These are phyloP conservation scores for Stagonosporopsis vannaccii DNA, from an alignment of 2,329 filamentous ascomycete species.

Conservation along the genomic window DNA sequence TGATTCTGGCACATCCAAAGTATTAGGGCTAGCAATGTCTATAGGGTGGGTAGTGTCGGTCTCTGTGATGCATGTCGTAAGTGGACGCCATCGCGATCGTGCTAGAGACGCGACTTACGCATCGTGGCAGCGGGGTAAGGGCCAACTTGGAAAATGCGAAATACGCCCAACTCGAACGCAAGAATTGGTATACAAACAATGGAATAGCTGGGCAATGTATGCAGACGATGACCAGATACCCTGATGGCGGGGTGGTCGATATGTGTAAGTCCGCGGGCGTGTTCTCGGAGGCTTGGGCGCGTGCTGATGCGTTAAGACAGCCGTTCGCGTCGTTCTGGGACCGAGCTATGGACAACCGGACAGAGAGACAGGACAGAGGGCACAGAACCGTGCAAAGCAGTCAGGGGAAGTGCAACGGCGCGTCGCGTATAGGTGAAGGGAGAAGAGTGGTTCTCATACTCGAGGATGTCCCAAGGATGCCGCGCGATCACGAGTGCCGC, in stretches of 20 bases:
- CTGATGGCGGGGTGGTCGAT: conserved; percentile 21
- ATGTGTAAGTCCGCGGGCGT: conserved; percentile 20
- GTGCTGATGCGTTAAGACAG: conserved; percentile 23
- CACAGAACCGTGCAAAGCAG: conserved; percentile 9
- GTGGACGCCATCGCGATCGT: conserved; percentile 25
- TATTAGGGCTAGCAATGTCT: conserved; percentile 8
- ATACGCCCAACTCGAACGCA: conserved; percentile 7
- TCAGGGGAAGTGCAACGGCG: conserved; percentile 20
- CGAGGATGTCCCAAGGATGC: conserved; percentile 25
- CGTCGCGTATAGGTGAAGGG: conserved; percentile 27
- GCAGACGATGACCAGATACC: conserved; percentile 12
- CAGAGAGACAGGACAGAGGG: conserved; percentile 10
- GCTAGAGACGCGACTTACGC: conserved; percentile 34
- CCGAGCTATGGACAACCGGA: conserved; percentile 9
- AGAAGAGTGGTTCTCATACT: conserved; percentile 16
- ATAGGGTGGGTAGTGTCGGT: conserved; percentile 9
- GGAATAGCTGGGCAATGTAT: conserved; percentile 1
- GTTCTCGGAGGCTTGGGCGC: conserved; percentile 22
- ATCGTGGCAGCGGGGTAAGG: conserved; percentile 31
- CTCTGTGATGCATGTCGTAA: conserved; percentile 25
- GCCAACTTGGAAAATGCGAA: conserved; percentile 19
- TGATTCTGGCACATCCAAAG: conserved; percentile 28
- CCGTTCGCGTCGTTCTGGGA: conserved; percentile 18
- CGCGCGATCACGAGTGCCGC: conserved; percentile 31
- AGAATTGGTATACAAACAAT: conserved; percentile 3